A percentile compares a stretch with the other conserved stretches of the same genome.
These are phyloP conservation scores for Linnemannia zychae DNA, from an alignment of 192 early-diverging fungal species.

Conservation along the genomic window DNA sequence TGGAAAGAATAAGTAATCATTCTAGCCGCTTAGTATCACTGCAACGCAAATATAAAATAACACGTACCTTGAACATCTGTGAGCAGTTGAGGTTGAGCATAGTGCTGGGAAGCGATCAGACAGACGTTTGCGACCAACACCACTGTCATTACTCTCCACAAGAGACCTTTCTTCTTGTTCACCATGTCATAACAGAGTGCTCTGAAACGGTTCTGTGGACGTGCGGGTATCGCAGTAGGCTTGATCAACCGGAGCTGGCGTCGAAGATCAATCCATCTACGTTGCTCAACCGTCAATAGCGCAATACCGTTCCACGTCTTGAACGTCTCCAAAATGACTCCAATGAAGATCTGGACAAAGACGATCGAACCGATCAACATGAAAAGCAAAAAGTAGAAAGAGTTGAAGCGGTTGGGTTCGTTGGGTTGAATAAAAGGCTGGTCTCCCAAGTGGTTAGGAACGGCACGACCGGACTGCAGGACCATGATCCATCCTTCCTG, in stretches of 20 bases:
- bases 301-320: conserved; percentile 67
- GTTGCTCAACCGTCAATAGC: conserved; percentile 68
- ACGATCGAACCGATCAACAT: conserved; percentile 71
- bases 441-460: conserved; percentile 58
- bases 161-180: conserved; percentile 61
- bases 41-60: not conserved
- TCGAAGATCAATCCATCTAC: conserved; percentile 70
- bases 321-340: conserved; percentile 72
- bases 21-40: not conserved
- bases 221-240: conserved; percentile 65
- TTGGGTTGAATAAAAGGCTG: conserved; percentile 51
- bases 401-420: conserved; percentile 62
- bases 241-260: conserved; percentile 65
- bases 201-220: conserved; percentile 57
- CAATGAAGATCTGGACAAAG: conserved; percentile 70
- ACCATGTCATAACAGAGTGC: conserved; percentile 66
- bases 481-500: conserved; percentile 72
- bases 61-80: conserved; percentile 44
- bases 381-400: conserved; percentile 69
- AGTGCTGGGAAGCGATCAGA: conserved; percentile 57
- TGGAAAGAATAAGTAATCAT: not conserved
- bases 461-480: conserved; percentile 47
- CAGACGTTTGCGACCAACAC: conserved; percentile 63
- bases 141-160: conserved; percentile 63
- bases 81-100: conserved; percentile 27